These are phyloP conservation scores for Hypomyces perniciosus DNA, from an alignment of 2,329 filamentous ascomycete species.

Conservation along the genomic window DNA sequence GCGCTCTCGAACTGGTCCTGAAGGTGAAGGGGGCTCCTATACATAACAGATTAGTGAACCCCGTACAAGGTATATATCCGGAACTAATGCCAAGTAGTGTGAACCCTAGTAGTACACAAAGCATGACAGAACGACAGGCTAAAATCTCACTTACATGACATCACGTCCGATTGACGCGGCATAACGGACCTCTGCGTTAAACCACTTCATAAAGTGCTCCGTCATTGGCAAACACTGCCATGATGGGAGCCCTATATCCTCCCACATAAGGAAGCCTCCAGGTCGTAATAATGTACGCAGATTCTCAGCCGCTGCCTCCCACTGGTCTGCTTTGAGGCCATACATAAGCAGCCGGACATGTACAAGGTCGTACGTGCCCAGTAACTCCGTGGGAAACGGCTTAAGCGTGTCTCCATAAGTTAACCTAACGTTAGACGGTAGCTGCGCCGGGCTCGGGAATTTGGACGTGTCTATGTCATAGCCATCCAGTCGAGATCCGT, in stretches of 20 bases:
- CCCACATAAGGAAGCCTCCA: constrained; percentile 16
- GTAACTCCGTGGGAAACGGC: constrained; percentile 12
- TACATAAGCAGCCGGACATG: constrained; percentile 12
- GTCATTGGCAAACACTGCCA: not conserved
- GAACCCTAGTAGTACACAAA: not conserved
- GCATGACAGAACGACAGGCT: not conserved
- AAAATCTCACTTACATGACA: not conserved
- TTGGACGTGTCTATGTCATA: constrained; percentile 17
- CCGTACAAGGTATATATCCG: too few relatives aligned
- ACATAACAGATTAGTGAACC: not conserved
- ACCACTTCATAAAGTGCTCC: not conserved
- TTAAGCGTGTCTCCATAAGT: constrained; percentile 7
- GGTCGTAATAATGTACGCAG: constrained; percentile 10
- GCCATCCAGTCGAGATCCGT: constrained; percentile 11
- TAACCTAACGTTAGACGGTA: constrained; percentile 13
- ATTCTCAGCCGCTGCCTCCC: constrained; percentile 10
- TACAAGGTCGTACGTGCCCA: constrained; percentile 14
- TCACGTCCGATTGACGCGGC: not conserved
- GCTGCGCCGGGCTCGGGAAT: constrained; percentile 10
- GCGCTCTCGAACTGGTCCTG: not conserved
- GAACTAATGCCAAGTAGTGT: too few relatives aligned
- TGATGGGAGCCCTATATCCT: constrained; percentile 5
- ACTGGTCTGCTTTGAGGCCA: constrained; percentile 14
- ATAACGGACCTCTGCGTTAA: not conserved
- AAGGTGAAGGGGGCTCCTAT: not conserved